Conservation (phyloP, 352 stramenopile species). For the Phytophthora brassicae region DNA sequence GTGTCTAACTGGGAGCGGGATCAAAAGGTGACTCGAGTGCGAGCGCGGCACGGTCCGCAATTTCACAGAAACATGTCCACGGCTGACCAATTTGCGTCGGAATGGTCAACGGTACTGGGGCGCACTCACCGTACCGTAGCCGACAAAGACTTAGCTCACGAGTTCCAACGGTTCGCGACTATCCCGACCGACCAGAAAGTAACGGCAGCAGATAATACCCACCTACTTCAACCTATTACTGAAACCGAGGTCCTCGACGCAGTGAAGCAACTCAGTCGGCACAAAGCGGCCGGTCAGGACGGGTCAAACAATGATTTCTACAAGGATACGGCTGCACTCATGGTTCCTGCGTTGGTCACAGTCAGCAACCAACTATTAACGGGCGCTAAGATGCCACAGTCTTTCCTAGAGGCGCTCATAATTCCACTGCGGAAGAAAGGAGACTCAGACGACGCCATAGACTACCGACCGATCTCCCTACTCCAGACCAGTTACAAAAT, state of each 20-base stretch:
- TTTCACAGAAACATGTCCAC: not conserved
- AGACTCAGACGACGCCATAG: conserved; percentile 1
- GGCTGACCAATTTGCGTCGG: not conserved
- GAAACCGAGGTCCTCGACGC: not conserved
- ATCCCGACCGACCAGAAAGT: not conserved
- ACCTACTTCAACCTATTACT: not conserved
- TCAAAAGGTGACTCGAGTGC: not conserved
- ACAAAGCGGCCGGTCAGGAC: not conserved
- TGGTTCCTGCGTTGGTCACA: not conserved
- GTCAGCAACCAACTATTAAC: not conserved
- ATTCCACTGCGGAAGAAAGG: conserved; percentile 4
- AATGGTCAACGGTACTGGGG: not conserved
- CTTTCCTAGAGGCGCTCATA: conserved; percentile 1
- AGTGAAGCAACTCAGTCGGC: not conserved
- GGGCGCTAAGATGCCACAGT: not conserved
- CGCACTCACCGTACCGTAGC: not conserved
- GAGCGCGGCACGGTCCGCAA: not conserved
- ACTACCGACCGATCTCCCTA: conserved; percentile 10
- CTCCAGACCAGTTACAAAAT: conserved; percentile 18
- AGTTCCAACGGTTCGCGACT: not conserved
- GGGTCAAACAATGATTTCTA: not conserved
- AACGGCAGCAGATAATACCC: not conserved
- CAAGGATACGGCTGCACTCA: not conserved
- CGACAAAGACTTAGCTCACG: not conserved
- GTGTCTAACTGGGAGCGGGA: conserved; percentile 1